A percentile compares a stretch with the other conserved stretches of the same genome.
Evolutionary conservation across 2,329 filamentous ascomycete genomes (phyloP).

Genomic region (Leptographium radiaticola): DNA sequence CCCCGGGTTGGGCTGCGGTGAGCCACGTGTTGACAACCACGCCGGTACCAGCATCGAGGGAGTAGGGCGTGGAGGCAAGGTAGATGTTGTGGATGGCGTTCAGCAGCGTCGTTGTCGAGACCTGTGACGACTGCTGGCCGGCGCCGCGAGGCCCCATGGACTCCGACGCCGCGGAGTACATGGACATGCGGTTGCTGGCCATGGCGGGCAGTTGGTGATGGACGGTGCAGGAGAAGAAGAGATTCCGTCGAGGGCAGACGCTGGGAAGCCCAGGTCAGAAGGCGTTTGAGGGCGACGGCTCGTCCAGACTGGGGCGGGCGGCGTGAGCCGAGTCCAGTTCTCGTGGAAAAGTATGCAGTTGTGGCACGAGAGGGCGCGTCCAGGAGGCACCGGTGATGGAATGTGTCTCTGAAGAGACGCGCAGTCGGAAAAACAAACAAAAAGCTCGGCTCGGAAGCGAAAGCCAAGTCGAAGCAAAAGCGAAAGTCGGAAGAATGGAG

Average conservation of each 20-base stretch:
- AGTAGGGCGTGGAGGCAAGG: slow-evolving; percentile 67
- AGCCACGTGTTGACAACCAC: slow-evolving; percentile 94
- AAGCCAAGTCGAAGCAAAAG: neutral
- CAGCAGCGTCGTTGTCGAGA: slow-evolving; percentile 84
- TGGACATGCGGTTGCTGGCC: slow-evolving; percentile 51
- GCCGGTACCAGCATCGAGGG: slow-evolving; percentile 79
- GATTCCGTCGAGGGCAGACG: neutral
- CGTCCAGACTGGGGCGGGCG: neutral
- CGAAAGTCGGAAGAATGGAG: slow-evolving; percentile 8
- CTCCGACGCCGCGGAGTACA: slow-evolving; percentile 55
- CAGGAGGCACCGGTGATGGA: neutral
- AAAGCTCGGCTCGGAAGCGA: no score
- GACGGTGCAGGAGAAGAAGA: neutral
- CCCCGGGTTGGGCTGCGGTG: slow-evolving; percentile 58
- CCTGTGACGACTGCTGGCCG: slow-evolving; percentile 59
- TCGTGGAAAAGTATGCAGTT: neutral
- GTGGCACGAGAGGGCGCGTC: neutral
- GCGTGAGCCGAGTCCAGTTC: no score
- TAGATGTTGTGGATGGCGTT: slow-evolving; percentile 89
- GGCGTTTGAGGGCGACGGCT: neutral
- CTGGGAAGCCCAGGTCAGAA: neutral
- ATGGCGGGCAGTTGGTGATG: slow-evolving; percentile 25
- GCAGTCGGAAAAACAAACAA: slow-evolving; percentile 5
- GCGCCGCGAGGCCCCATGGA: slow-evolving; percentile 43
- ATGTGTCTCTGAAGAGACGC: neutral